Evolutionary conservation across 2,329 filamentous ascomycete genomes (phyloP), one percentile per base, ranked within the genome.

Genomic region (Penicillium sp.): DNA sequence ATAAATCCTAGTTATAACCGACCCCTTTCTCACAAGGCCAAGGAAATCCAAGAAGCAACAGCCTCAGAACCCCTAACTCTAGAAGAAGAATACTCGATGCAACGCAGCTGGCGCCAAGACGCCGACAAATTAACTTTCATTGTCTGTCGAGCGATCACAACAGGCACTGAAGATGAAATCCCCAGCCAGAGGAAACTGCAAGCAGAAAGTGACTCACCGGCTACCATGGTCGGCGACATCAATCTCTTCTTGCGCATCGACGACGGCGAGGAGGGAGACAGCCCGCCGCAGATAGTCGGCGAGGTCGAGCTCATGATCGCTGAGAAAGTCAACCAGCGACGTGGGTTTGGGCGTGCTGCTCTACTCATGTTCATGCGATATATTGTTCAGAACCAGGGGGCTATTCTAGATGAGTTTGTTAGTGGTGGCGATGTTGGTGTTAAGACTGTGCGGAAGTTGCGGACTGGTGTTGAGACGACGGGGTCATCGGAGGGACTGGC

Each of bases 51-150:
- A 76, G 80, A 86, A 73, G 87, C 89, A 51, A 97, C 93, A 0
- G 91, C 93, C 1, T 97, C 92, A 0, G 91, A 97, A 59, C 89
- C 87, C 0, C 81, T 97, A 48, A 86, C 83, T 0, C 78, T 97
- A 0, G 79, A 84, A 1, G 88, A 96, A 68, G 93, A 97, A 78
- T 91, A 94, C 72, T 83, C 85, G 47, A 97, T 97, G 86, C 93
- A 97, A 72, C 76, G 77, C n/a, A 90, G 86, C 60, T 97, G 93
- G 93, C 86, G 91, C 37, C 77, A 77, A 21, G 89, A 94, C 40
- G 73, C 77, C 27, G 92, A 97, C 74, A 97, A 97, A 75, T 73
- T 97, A 58, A 97, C 93, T 0, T 97, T 97, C 65, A 96, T 97
- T 69, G 74, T 89, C 51, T 96, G 91, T 68, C 75, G 79, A 10